Conservation (phyloP, 768 basidiomycete species). For the Gymnopilus junonius region DNA sequence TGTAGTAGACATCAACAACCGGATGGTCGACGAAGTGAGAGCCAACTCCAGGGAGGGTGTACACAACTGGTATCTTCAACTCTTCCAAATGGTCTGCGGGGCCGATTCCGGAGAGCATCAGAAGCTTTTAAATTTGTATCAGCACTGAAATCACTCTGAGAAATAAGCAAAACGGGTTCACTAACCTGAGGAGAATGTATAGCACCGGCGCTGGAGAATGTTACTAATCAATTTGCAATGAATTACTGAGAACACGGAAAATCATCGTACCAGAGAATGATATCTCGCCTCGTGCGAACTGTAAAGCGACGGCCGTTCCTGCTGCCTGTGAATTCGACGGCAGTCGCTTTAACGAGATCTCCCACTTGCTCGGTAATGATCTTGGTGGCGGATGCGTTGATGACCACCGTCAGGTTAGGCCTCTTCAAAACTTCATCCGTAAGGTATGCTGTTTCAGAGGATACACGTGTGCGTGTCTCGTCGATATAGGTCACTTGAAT, state of each 20-base stretch:
- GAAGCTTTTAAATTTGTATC: constrained; percentile 10
- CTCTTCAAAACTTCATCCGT: constrained; percentile 60
- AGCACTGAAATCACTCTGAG: constrained; percentile 57
- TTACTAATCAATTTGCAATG: neutral
- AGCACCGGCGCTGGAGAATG: constrained; percentile 52
- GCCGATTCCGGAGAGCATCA: constrained; percentile 75
- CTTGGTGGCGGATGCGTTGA: constrained; percentile 55
- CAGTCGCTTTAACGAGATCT: constrained; percentile 47
- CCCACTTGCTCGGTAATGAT: constrained; percentile 47
- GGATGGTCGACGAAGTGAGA: constrained; percentile 74
- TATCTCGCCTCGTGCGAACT: constrained; percentile 51
- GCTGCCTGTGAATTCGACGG: constrained; percentile 56
- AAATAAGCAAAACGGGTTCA: neutral
- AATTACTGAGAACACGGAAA: neutral
- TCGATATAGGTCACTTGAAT: constrained; percentile 68
- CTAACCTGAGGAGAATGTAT: constrained; percentile 59
- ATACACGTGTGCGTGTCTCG: constrained; percentile 50
- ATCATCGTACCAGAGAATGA: constrained; percentile 55
- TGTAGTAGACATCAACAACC: constrained; percentile 53
- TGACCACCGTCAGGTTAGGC: constrained; percentile 62
- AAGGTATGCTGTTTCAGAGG: constrained; percentile 66
- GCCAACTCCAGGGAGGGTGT: constrained; percentile 78
- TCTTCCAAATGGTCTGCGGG: constrained; percentile 58
- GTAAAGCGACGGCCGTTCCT: constrained; percentile 40
- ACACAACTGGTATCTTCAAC: constrained; percentile 56